Base-by-base conservation (phyloP, 257 asterid species). In the Paulownia fortunei region DNA sequence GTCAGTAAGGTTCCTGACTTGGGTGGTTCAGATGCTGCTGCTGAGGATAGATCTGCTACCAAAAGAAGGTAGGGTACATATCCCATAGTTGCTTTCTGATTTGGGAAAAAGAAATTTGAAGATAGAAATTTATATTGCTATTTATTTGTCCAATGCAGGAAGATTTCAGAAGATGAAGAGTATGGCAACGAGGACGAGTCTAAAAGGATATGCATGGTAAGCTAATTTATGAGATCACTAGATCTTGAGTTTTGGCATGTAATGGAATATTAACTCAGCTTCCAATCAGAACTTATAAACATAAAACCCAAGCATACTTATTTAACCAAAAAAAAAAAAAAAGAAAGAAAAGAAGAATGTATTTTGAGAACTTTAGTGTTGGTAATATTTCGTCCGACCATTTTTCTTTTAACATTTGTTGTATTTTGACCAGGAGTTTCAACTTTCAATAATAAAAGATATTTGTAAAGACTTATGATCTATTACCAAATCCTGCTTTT, bases 1-100 rank as follows among this genome's bases (percentile, higher is more conserved):
- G 93, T 89, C 32, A 80, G 89, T 34, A 86, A 75, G 82, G 87
- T 89, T 69, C 91, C 93, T 70, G 93, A 89, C 74, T 70, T 89
- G 66, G 90, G 90, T 12, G 86, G 88, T 71, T 80, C 93, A 70
- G 91, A 89, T 69, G 80, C 85, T 82, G 76, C 76, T 24, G 78
- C 67, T 2, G 93, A 85, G 59, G 89, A 82, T 52, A 74, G 81
- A 54, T 73, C 91, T 49, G 77, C 79, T 13, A 21, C 79, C 19
- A 85, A 83, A 80, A 87, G 86, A 74, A 85, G 93, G 93, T 88
- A 6, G 70, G 32, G 19, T 27, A 42, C 27, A 44, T 11, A 36
- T 23, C 49, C 24, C 68, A 59, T 60, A 80, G 2, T 63, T 18
- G 2, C 19, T 8, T 8, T 49, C 15, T 73, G 58, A 3, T 68